phyloP scores from a whole-genome alignment of 306 rosid species.

The Rosa persica region DNA sequence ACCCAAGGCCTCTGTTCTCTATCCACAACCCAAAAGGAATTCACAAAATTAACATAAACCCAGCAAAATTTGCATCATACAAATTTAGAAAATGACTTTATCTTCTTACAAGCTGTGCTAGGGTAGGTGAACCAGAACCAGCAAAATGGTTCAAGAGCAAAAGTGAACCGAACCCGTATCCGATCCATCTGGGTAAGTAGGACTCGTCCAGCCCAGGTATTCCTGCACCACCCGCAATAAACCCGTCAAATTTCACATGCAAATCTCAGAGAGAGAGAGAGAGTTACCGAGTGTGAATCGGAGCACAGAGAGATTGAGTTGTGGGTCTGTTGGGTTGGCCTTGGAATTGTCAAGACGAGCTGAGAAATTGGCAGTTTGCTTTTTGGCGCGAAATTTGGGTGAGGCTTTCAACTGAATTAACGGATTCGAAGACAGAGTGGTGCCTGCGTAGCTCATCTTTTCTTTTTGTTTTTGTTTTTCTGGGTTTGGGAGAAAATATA shows the following conservation, averaged over 20 bases:
- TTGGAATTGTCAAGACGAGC: constrained; percentile 57
- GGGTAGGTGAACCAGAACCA: constrained; percentile 55
- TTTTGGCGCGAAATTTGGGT: constrained; percentile 32
- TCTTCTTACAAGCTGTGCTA: constrained; percentile 60
- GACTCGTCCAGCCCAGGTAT: constrained; percentile 95
- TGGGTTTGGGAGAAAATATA: constrained; percentile 12
- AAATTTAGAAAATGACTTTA: neutral
- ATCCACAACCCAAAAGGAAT: constrained; percentile 9
- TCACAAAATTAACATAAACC: neutral
- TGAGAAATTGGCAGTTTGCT: constrained; percentile 26
- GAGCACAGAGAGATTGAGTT: constrained; percentile 82
- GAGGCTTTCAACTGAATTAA: constrained; percentile 30
- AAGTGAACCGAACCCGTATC: constrained; percentile 89
- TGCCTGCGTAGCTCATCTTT: constrained; percentile 33
- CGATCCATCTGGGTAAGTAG: constrained; percentile 95
- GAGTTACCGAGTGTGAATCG: constrained; percentile 81
- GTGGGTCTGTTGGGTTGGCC: constrained; percentile 37
- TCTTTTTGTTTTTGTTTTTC: neutral
- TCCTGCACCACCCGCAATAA: constrained; percentile 39
- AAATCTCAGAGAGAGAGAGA: constrained; percentile 9
- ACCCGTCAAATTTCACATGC: neutral
- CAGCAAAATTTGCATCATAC: neutral
- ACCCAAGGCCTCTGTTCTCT: constrained; percentile 84
- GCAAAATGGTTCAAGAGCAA: constrained; percentile 63
- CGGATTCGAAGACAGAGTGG: constrained; percentile 27